A percentile compares a stretch with the other conserved stretches of the same genome.
Conservation (phyloP, 306 rosid species). For the Alnus rubra region DNA sequence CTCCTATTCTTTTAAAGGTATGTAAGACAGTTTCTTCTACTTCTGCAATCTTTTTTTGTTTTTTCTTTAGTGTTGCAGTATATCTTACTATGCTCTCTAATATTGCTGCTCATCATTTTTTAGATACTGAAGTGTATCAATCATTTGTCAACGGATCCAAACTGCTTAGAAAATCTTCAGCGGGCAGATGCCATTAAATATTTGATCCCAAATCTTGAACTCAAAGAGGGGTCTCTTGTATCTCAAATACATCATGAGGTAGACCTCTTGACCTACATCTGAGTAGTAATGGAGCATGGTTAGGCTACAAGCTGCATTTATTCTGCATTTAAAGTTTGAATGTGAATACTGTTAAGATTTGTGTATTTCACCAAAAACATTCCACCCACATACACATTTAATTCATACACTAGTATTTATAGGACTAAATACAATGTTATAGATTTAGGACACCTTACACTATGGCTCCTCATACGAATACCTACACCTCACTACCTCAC, state of each 20-base stretch:
- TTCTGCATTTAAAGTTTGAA: slow-evolving; percentile 11
- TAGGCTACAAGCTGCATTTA: slow-evolving; percentile 8
- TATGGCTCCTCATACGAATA: too few relatives aligned
- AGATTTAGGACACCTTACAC: too few relatives aligned
- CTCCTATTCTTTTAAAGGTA: slow-evolving; percentile 95
- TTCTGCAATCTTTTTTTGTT: background rate
- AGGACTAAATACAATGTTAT: too few relatives aligned
- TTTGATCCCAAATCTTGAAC: slow-evolving; percentile 96
- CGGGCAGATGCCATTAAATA: slow-evolving; percentile 98
- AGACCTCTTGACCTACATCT: slow-evolving; percentile 28
- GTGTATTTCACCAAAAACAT: too few relatives aligned
- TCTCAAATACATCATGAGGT: slow-evolving; percentile 96
- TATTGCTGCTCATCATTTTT: slow-evolving; percentile 27
- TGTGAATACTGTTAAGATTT: background rate
- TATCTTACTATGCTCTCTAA: slow-evolving; percentile 26
- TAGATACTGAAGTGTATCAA: slow-evolving; percentile 91
- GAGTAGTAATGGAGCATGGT: slow-evolving; percentile 12
- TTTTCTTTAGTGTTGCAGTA: slow-evolving; percentile 12
- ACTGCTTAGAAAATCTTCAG: slow-evolving; percentile 98
- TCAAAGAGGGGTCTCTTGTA: slow-evolving; percentile 91
- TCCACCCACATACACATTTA: too few relatives aligned
- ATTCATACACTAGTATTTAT: too few relatives aligned
- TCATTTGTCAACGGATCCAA: slow-evolving; percentile 96
- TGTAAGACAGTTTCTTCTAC: slow-evolving; percentile 4
- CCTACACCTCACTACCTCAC: too few relatives aligned